phyloP scores from a whole-genome alignment of 441 rosid species.

The Populus hybrid region DNA sequence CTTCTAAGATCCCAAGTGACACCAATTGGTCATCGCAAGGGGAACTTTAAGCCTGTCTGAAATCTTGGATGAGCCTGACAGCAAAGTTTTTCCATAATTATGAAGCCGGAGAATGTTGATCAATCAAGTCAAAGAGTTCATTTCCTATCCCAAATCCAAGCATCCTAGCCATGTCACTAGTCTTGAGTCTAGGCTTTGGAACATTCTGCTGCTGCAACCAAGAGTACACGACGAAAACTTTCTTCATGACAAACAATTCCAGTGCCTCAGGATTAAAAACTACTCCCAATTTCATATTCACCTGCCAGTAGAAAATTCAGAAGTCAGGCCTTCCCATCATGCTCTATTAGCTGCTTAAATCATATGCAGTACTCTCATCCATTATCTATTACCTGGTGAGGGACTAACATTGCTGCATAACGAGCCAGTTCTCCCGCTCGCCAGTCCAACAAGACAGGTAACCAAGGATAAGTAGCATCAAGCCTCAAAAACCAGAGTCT shows the following conservation, averaged over 20 bases:
- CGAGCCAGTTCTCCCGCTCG: constrained; percentile 65
- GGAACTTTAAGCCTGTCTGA: not conserved
- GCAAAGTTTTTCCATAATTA: not conserved
- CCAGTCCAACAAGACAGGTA: constrained; percentile 83
- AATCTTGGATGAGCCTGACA: too few species aligned
- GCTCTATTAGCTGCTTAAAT: not conserved
- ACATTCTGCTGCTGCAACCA: constrained; percentile 65
- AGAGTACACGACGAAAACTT: constrained; percentile 59
- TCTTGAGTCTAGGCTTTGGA: constrained; percentile 68
- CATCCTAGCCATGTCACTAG: constrained; percentile 31
- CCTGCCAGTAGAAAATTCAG: constrained; percentile 36
- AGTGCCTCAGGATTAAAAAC: constrained; percentile 90
- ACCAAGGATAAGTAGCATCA: constrained; percentile 79
- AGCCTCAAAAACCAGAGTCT: constrained; percentile 92
- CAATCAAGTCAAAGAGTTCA: constrained; percentile 65
- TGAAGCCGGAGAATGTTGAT: constrained; percentile 27
- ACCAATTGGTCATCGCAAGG: not conserved
- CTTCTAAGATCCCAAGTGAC: not conserved
- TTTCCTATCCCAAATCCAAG: constrained; percentile 85
- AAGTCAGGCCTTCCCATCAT: too few species aligned
- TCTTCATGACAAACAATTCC: constrained; percentile 73
- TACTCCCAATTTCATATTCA: constrained; percentile 83
- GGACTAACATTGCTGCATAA: constrained; percentile 76
- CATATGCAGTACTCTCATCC: not conserved
- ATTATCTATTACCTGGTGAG: constrained; percentile 58